Percentiles rank a stretch among this genome's conserved stretches.
Evolutionary conservation across 2,329 filamentous ascomycete genomes (phyloP).

Genomic region (Cladosporium sphaerospermum): DNA sequence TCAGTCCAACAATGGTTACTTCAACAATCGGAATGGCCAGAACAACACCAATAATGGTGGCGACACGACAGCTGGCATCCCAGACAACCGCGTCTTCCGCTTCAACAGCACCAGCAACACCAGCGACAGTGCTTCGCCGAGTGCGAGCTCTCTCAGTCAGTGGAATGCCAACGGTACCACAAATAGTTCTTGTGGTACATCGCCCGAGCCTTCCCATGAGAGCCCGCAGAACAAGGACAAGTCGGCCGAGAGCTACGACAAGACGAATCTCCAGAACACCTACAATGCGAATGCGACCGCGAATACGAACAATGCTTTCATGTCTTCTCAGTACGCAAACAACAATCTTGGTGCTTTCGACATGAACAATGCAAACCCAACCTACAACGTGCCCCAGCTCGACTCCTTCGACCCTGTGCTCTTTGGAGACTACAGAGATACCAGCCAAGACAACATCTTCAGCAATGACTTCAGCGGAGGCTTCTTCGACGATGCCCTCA

Average conservation of each 20-base stretch:
- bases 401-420: slow-evolving; percentile 83
- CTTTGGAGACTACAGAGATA: slow-evolving; percentile 87
- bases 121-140: slow-evolving; percentile 46
- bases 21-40: slow-evolving; percentile 15
- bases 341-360: slow-evolving; percentile 13
- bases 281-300: slow-evolving; percentile 4
- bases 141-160: slow-evolving; percentile 46
- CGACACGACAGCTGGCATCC: slow-evolving; percentile 37
- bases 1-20: slow-evolving; percentile 29
- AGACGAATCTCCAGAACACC: slow-evolving; percentile 3
- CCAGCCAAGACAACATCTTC: slow-evolving; percentile 70
- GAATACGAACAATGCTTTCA: slow-evolving; percentile 4
- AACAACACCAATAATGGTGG: slow-evolving; percentile 30
- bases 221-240: slow-evolving; percentile 56
- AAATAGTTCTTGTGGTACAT: slow-evolving; percentile 65
- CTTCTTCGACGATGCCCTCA: slow-evolving; percentile 60
- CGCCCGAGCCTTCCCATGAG: slow-evolving; percentile 67
- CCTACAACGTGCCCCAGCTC: slow-evolving; percentile 37
- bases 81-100: slow-evolving; percentile 41
- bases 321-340: slow-evolving; percentile 4
- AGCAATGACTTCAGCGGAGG: slow-evolving; percentile 69
- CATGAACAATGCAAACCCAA: slow-evolving; percentile 17
- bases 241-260: slow-evolving; percentile 11
- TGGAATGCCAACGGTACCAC: slow-evolving; percentile 50
- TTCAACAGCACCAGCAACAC: slow-evolving; percentile 43